A percentile compares a stretch with the other conserved stretches of the same genome.
These are phyloP conservation scores for Coniosporium apollinis DNA, from an alignment of 495 filamentous ascomycete species.

Conservation along the genomic window DNA sequence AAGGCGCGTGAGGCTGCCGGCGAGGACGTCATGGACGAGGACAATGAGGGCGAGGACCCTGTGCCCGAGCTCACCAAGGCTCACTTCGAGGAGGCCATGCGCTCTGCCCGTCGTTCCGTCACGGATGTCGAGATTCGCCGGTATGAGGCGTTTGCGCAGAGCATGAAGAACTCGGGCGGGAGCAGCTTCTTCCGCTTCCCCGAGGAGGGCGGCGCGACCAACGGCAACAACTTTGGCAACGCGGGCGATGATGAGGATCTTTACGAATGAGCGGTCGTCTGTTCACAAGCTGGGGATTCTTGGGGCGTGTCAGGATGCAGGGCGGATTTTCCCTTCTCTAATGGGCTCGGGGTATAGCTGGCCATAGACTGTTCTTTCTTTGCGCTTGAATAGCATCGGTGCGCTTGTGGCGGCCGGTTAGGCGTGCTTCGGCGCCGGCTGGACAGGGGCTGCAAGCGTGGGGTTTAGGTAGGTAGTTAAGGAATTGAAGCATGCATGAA, in stretches of 20 bases:
- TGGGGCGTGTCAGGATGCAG: too few species aligned
- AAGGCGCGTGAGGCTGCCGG: constrained; percentile 77
- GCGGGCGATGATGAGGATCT: constrained; percentile 23
- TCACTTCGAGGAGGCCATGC: constrained; percentile 98
- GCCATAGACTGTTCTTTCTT: too few species aligned
- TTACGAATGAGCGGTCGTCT: too few species aligned
- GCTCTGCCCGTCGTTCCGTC: constrained; percentile 78
- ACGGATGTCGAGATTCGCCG: constrained; percentile 91
- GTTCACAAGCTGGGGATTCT: too few species aligned
- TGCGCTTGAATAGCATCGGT: too few species aligned
- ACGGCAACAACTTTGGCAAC: constrained; percentile 15
- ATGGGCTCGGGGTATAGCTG: too few species aligned
- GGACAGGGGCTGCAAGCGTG: too few species aligned
- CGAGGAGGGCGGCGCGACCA: constrained; percentile 34
- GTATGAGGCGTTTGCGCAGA: constrained; percentile 97
- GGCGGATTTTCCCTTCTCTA: too few species aligned
- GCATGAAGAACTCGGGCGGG: constrained; percentile 83
- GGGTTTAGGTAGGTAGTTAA: too few species aligned
- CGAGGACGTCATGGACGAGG: constrained; percentile 59
- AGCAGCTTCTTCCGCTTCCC: constrained; percentile 95
- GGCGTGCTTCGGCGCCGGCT: too few species aligned
- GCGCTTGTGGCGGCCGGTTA: too few species aligned
- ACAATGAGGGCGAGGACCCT: constrained; percentile 73
- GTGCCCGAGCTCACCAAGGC: constrained; percentile 92
- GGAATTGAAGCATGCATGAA: too few species aligned